phyloP scores from a whole-genome alignment of 1,284 basidiomycete genomes.

The Xerocomus amazonicus region DNA sequence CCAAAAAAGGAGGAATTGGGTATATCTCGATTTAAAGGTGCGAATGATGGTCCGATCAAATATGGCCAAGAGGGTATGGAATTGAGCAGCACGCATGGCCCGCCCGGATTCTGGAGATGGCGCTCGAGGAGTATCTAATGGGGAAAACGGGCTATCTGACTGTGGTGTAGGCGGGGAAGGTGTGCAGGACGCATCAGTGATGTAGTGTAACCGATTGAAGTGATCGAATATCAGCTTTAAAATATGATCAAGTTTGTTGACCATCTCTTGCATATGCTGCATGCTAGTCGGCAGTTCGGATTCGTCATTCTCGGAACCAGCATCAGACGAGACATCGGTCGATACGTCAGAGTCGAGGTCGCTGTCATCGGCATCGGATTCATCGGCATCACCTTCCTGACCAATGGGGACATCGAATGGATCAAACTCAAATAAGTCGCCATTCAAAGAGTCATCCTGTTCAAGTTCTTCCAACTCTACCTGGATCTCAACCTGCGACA shows the following conservation, averaged over 20 bases:
- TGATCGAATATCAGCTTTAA: conserved; percentile 84
- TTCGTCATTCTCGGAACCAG: conserved; percentile 52
- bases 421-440: conserved; percentile 72
- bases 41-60: conserved; percentile 92
- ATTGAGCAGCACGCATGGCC: conserved; percentile 55
- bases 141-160: conserved; percentile 20
- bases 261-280: conserved; percentile 79
- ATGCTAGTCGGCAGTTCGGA: conserved; percentile 52
- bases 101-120: conserved; percentile 36
- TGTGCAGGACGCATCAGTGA: conserved; percentile 15
- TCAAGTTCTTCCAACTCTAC: conserved; percentile 93
- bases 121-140: conserved; percentile 29
- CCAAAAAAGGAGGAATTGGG: conserved; percentile 97
- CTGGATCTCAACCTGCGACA: conserved; percentile 87
- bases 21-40: conserved; percentile 96
- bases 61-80: conserved; percentile 85
- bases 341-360: conserved; percentile 46
- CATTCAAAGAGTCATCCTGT: conserved; percentile 55
- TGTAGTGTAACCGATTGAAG: conserved; percentile 51
- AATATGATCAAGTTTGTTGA: conserved; percentile 88
- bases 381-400: conserved; percentile 59
- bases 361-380: conserved; percentile 54
- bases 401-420: conserved; percentile 81
- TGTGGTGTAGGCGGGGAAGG: conserved; percentile 8
- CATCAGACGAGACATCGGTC: conserved; percentile 68